These are phyloP conservation scores for Debaryomyces sp. DNA, from an alignment of 1,139 yeast species.

Conservation along the genomic window DNA sequence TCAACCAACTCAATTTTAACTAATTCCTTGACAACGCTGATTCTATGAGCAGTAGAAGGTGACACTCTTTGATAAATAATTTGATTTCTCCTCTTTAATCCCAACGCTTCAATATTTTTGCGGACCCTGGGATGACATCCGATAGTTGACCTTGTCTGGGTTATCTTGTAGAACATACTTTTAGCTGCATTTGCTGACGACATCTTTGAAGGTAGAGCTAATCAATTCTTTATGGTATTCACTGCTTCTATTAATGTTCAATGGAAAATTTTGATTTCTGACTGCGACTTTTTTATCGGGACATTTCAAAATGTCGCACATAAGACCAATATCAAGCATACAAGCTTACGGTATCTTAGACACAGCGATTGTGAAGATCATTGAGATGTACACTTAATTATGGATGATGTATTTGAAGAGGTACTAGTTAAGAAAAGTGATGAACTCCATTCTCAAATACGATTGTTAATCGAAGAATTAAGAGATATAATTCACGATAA, in stretches of 20 bases:
- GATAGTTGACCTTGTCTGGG: constrained; percentile 79
- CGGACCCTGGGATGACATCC: constrained; percentile 77
- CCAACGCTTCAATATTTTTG: constrained; percentile 70
- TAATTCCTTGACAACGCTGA: constrained; percentile 82
- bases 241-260: background rate
- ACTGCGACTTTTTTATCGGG: constrained; percentile 2
- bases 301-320: constrained; percentile 2
- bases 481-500: background rate
- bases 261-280: constrained; percentile 1
- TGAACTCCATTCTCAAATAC: constrained; percentile 20
- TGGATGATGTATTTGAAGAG: constrained; percentile 25
- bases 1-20: constrained; percentile 83
- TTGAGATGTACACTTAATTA: constrained; percentile 9
- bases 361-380: background rate
- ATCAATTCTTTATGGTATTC: background rate
- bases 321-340: background rate
- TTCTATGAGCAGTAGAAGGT: constrained; percentile 83
- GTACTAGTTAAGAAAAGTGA: constrained; percentile 21
- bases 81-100: constrained; percentile 74
- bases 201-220: background rate
- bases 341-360: background rate
- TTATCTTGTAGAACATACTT: constrained; percentile 55
- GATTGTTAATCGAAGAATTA: background rate
- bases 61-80: constrained; percentile 73
- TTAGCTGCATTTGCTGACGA: constrained; percentile 11